phyloP scores from a whole-genome alignment of 345 rosid genomes.

The Stellera chamaejasme region DNA sequence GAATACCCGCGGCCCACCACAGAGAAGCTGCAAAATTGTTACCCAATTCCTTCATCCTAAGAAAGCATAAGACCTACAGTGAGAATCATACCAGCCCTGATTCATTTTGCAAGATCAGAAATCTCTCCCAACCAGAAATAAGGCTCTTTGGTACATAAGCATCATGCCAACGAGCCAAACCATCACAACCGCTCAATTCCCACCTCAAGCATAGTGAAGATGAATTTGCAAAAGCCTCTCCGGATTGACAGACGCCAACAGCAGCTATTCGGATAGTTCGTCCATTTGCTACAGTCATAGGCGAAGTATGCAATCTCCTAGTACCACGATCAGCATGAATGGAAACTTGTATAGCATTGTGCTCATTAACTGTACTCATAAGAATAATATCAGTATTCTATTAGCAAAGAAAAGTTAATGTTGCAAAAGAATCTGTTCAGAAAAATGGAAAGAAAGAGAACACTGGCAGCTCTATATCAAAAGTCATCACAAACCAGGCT shows the following conservation, averaged over 20 bases:
- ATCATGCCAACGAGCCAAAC: slow-evolving; percentile 67
- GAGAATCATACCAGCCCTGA: slow-evolving; percentile 59
- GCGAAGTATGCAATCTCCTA: slow-evolving; percentile 45
- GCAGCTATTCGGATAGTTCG: slow-evolving; percentile 75
- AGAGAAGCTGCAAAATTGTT: not conserved
- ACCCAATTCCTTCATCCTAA: slow-evolving; percentile 1
- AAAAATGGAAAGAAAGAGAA: not conserved
- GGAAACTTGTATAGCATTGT: slow-evolving; percentile 45
- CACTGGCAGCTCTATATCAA: not conserved
- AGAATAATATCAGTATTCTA: slow-evolving; percentile 19
- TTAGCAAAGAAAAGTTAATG: not conserved
- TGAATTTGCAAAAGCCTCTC: slow-evolving; percentile 85
- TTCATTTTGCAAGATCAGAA: slow-evolving; percentile 63
- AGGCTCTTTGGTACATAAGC: slow-evolving; percentile 35
- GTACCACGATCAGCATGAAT: slow-evolving; percentile 47
- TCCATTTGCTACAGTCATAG: slow-evolving; percentile 85
- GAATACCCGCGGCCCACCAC: not conserved
- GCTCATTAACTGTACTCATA: slow-evolving; percentile 53
- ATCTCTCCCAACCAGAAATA: slow-evolving; percentile 71
- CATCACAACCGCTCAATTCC: slow-evolving; percentile 68
- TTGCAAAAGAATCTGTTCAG: not conserved
- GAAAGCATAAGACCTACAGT: slow-evolving; percentile 8
- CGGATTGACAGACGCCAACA: slow-evolving; percentile 52
- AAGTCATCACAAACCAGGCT: slow-evolving; percentile 53
- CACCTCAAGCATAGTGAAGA: slow-evolving; percentile 78